A percentile compares a stretch with the other conserved stretches of the same genome.
These are phyloP conservation scores for Maudiozyma barnettii DNA, from an alignment of 805 yeast species.

Conservation along the genomic window DNA sequence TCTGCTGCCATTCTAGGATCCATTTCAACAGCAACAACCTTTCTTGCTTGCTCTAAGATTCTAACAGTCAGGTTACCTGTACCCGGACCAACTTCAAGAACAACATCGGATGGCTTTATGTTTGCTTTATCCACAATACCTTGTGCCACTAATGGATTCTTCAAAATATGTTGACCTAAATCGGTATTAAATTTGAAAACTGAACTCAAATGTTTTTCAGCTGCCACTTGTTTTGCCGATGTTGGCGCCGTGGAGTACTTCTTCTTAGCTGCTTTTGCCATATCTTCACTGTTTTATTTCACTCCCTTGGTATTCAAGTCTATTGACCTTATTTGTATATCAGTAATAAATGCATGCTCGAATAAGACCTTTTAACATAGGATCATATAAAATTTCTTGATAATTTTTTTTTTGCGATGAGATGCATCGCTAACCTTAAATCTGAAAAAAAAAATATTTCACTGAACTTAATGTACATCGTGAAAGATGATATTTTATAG, in stretches of 20 bases:
- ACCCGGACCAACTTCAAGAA: constrained; percentile 97
- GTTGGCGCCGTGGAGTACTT: constrained; percentile 43
- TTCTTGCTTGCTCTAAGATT: constrained; percentile 83
- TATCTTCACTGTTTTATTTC: constrained; percentile 13
- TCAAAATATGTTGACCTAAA: constrained; percentile 92
- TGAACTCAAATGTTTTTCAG: constrained; percentile 54
- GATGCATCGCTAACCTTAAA: background rate
- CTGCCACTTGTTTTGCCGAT: constrained; percentile 50
- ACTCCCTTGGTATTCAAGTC: background rate
- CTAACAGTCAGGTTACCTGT: constrained; percentile 95
- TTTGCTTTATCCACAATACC: constrained; percentile 96
- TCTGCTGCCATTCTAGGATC: constrained; percentile 99
- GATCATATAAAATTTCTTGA: too few species aligned
- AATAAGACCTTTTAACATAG: too few species aligned
- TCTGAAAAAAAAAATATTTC: background rate
- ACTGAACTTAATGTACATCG: background rate
- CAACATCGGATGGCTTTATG: constrained; percentile 84
- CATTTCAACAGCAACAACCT: constrained; percentile 95
- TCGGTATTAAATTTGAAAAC: constrained; percentile 96
- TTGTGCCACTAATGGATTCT: constrained; percentile 93
- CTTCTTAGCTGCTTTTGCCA: constrained; percentile 60
- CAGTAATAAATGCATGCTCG: too few species aligned
- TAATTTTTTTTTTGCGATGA: constrained; percentile 1
- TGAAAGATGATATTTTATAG: background rate
- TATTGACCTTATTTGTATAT: too few species aligned